A percentile compares a stretch with the other conserved stretches of the same genome.
These are phyloP conservation scores for Trichothecium sympodiale DNA, from an alignment of 2,329 filamentous ascomycete species.

Conservation along the genomic window DNA sequence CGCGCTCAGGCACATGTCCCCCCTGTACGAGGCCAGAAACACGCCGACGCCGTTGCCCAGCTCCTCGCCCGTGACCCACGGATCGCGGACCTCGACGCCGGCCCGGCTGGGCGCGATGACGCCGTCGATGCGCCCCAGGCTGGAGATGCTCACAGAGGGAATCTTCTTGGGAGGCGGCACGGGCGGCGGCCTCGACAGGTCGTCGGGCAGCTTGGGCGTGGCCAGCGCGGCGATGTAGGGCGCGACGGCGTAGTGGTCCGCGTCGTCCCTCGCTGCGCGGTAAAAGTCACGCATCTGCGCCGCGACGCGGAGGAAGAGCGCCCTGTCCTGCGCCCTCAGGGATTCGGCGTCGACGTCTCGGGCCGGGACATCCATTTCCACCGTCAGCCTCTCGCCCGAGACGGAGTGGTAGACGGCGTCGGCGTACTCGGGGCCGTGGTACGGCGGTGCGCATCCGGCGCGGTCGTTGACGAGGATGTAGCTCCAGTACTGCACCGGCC, in stretches of 20 bases:
- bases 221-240: constrained; percentile 11
- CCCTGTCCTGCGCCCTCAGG: constrained; percentile 6
- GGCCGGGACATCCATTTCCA: constrained; percentile 13
- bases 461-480: constrained; percentile 22
- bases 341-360: neutral
- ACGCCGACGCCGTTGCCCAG: constrained; percentile 24
- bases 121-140: constrained; percentile 22
- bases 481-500: constrained; percentile 14
- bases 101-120: constrained; percentile 17
- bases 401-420: constrained; percentile 19
- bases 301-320: constrained; percentile 12
- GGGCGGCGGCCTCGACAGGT: constrained; percentile 1
- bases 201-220: constrained; percentile 6
- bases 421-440: constrained; percentile 9
- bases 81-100: constrained; percentile 16
- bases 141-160: constrained; percentile 20
- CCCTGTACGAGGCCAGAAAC: constrained; percentile 27
- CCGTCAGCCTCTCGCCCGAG: constrained; percentile 12
- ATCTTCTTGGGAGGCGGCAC: constrained; percentile 14
- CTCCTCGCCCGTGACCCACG: constrained; percentile 35
- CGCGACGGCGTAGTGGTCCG: constrained; percentile 15
- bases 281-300: constrained; percentile 17
- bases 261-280: constrained; percentile 15
- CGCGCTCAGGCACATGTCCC: constrained; percentile 23
- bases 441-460: constrained; percentile 12